phyloP scores from a whole-genome alignment of 1,139 yeast species.

The Suhomyces kunorum region DNA sequence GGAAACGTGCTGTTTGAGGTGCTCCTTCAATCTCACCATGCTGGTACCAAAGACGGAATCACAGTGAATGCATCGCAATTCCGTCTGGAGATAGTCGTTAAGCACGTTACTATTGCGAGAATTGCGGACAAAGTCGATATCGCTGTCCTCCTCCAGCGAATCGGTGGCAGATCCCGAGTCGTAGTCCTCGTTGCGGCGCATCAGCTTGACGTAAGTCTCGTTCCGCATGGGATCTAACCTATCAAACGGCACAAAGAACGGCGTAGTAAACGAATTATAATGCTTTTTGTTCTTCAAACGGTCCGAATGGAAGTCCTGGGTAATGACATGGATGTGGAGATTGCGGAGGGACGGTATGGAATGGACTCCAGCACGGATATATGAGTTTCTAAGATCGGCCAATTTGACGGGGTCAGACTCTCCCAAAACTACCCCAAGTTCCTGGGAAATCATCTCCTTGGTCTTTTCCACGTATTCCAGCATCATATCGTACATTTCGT shows the following conservation, averaged over 20 bases:
- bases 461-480: conserved; percentile 46
- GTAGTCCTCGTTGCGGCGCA: conserved; percentile 15
- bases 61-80: conserved; percentile 55
- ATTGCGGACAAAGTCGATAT: conserved; percentile 7
- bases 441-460: conserved; percentile 37
- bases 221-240: conserved; percentile 26
- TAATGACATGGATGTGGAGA: conserved; percentile 71
- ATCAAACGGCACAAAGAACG: conserved; percentile 60
- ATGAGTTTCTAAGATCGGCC: conserved; percentile 30
- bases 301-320: conserved; percentile 60
- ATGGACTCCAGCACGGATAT: conserved; percentile 67
- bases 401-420: conserved; percentile 13
- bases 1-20: conserved; percentile 47
- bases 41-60: conserved; percentile 44
- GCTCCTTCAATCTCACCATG: conserved; percentile 50
- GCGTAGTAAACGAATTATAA: conserved; percentile 68
- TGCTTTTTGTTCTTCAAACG: conserved; percentile 63
- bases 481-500: conserved; percentile 33
- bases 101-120: conserved; percentile 17
- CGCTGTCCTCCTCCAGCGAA: conserved; percentile 12
- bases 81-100: conserved; percentile 36
- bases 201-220: conserved; percentile 10
- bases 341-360: conserved; percentile 68
- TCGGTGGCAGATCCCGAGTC: conserved; percentile 24
- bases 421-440: conserved; percentile 25